Percentiles rank a stretch among this genome's conserved stretches.
Evolutionary conservation across 1,284 basidiomycete species (phyloP).

Genomic region (Trametes hirsuta): DNA sequence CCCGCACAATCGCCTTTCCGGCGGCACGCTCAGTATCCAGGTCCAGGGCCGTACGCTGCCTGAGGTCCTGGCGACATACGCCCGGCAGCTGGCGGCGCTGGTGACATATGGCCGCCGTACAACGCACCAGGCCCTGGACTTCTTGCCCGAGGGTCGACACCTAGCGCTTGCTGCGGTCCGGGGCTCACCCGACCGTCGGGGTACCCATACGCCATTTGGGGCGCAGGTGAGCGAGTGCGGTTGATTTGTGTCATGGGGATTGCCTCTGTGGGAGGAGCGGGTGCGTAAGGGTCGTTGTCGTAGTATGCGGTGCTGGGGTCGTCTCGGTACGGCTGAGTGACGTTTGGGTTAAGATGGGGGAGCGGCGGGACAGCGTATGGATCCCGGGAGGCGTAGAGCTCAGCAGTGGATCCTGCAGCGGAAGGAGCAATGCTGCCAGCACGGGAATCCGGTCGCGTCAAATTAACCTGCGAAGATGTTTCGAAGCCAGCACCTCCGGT

Average conservation of each 20-base stretch:
- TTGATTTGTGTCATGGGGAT: slow-evolving; percentile 80
- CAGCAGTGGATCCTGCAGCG: slow-evolving; percentile 52
- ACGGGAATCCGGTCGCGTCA: slow-evolving; percentile 50
- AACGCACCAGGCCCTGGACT: slow-evolving; percentile 35
- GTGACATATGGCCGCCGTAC: slow-evolving; percentile 45
- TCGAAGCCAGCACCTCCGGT: slow-evolving; percentile 68
- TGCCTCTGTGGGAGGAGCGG: slow-evolving; percentile 67
- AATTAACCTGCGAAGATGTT: slow-evolving; percentile 60
- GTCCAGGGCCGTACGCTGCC: slow-evolving; percentile 30
- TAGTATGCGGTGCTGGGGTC: slow-evolving; percentile 68
- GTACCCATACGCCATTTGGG: slow-evolving; percentile 41
- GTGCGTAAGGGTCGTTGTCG: slow-evolving; percentile 72
- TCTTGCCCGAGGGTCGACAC: slow-evolving; percentile 24
- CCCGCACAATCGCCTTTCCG: not conserved
- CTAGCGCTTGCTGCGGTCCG: slow-evolving; percentile 32
- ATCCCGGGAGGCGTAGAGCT: slow-evolving; percentile 48
- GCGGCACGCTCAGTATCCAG: slow-evolving; percentile 15
- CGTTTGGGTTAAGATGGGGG: slow-evolving; percentile 76
- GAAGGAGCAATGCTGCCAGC: slow-evolving; percentile 45
- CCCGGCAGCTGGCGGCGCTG: slow-evolving; percentile 52
- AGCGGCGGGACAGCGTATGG: slow-evolving; percentile 84
- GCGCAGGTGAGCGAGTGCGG: slow-evolving; percentile 38
- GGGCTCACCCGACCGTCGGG: slow-evolving; percentile 28
- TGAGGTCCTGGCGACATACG: slow-evolving; percentile 27
- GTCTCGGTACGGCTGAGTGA: slow-evolving; percentile 67